Conservation (phyloP, 305 asterid species). For the Ruellia speciosa region DNA sequence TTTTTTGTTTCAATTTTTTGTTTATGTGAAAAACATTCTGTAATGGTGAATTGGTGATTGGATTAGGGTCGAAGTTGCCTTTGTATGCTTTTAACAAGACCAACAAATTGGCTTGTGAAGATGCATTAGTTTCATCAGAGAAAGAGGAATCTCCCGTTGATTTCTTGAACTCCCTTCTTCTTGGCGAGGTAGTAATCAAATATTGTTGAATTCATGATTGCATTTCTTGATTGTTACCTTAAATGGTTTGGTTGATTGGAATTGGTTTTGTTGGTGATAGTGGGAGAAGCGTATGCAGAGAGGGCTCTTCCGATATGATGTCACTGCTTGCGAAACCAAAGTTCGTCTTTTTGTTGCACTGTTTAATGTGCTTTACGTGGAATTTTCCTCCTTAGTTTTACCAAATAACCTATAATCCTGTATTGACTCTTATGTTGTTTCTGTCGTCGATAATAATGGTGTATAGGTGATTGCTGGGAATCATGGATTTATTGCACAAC, state of each 20-base stretch:
- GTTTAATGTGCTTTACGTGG: neutral
- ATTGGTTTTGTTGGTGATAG: conserved; percentile 30
- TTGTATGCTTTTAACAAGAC: conserved; percentile 52
- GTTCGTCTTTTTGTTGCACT: conserved; percentile 25
- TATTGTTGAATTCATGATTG: neutral
- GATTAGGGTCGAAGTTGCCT: conserved; percentile 70
- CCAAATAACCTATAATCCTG: neutral
- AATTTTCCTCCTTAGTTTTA: neutral
- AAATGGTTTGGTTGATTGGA: neutral
- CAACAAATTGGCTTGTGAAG: conserved; percentile 27
- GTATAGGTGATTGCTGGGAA: conserved; percentile 74
- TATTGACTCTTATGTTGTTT: neutral
- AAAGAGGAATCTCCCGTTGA: conserved; percentile 46
- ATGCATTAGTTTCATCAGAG: conserved; percentile 27
- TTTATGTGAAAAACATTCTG: neutral
- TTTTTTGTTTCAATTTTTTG: neutral
- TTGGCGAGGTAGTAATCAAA: conserved; percentile 52
- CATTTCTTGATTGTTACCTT: neutral
- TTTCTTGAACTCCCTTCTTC: conserved; percentile 72
- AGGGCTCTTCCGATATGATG: conserved; percentile 91
- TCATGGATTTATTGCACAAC: conserved; percentile 74
- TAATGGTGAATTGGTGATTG: conserved; percentile 17
- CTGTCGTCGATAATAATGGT: conserved; percentile 13
- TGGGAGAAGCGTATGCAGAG: conserved; percentile 92
- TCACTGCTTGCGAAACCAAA: conserved; percentile 90